Conservation (phyloP, 495 filamentous ascomycete genomes). For the Neurospora tetraspora region DNA sequence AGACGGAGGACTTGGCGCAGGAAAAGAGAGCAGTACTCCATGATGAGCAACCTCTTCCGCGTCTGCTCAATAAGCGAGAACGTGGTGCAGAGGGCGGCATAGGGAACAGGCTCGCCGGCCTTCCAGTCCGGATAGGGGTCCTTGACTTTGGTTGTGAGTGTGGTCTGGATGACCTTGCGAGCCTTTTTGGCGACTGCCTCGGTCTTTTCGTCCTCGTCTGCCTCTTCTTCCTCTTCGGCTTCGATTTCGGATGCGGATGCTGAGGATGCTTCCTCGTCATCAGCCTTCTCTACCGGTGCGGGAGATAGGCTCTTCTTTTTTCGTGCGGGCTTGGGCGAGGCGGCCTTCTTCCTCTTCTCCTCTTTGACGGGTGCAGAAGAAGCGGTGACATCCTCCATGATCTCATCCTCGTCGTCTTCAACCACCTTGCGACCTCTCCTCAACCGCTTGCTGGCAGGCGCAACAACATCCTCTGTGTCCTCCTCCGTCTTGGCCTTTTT, state of each 20-base stretch:
- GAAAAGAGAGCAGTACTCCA: conserved; percentile 81
- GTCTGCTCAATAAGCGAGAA: conserved; percentile 93
- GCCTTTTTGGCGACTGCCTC: conserved; percentile 66
- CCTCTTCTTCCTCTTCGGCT: conserved; percentile 42
- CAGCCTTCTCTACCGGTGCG: conserved; percentile 15
- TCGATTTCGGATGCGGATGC: conserved; percentile 45
- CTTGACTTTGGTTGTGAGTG: conserved; percentile 50
- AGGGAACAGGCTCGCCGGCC: conserved; percentile 77
- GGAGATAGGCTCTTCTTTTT: conserved; percentile 14
- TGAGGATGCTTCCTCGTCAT: conserved; percentile 36
- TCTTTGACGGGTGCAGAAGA: conserved; percentile 7
- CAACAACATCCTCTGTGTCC: conserved; percentile 37
- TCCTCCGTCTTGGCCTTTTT: conserved; percentile 22
- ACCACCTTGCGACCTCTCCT: conserved; percentile 29
- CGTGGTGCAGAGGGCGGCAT: conserved; percentile 87
- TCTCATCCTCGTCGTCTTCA: conserved; percentile 34
- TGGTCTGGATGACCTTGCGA: conserved; percentile 74
- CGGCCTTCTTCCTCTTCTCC: conserved; percentile 13
- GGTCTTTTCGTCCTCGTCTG: conserved; percentile 62
- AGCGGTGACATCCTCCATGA: conserved; percentile 24
- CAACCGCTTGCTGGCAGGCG: conserved; percentile 43
- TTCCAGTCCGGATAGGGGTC: conserved; percentile 95
- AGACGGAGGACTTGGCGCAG: conserved; percentile 85
- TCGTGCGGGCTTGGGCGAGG: conserved; percentile 3
- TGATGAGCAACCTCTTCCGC: conserved; percentile 76